These are phyloP conservation scores for Yamadazyma paraphyllophila DNA, from an alignment of 805 yeast genomes.

Conservation along the genomic window DNA sequence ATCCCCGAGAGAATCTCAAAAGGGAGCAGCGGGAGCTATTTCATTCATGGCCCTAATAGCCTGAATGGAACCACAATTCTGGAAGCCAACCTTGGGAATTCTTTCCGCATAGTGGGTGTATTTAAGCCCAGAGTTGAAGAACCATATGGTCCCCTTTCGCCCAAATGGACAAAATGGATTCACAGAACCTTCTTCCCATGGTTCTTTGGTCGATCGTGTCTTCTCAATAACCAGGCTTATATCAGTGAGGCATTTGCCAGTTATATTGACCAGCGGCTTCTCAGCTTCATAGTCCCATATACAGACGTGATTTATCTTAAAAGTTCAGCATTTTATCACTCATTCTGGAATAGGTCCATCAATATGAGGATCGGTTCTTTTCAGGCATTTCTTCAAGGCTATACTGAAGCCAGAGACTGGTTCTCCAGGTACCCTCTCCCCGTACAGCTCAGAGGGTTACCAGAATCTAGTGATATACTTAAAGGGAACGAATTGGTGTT, in stretches of 20 bases:
- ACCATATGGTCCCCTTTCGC: slow-evolving; percentile 75
- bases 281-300: slow-evolving; percentile 60
- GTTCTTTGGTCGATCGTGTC: slow-evolving; percentile 70
- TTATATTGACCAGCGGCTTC: slow-evolving; percentile 58
- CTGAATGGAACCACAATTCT: no score
- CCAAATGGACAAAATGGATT: slow-evolving; percentile 79
- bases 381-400: slow-evolving; percentile 60
- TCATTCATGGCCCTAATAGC: slow-evolving; percentile 30
- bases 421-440: slow-evolving; percentile 47
- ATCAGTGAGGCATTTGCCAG: slow-evolving; percentile 72
- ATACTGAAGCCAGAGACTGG: slow-evolving; percentile 60
- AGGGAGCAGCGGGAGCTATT: slow-evolving; percentile 74
- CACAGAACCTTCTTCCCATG: slow-evolving; percentile 76
- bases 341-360: slow-evolving; percentile 43
- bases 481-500: slow-evolving; percentile 26
- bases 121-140: slow-evolving; percentile 81
- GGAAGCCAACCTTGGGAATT: no score
- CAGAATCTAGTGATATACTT: slow-evolving; percentile 24
- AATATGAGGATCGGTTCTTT: slow-evolving; percentile 59
- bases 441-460: slow-evolving; percentile 29
- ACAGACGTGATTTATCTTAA: slow-evolving; percentile 56
- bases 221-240: slow-evolving; percentile 71
- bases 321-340: slow-evolving; percentile 52
- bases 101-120: slow-evolving; percentile 40
- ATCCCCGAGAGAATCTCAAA: slow-evolving; percentile 54